A percentile compares a stretch with the other conserved stretches of the same genome.
phyloP scores from a whole-genome alignment of 129 eudicot genomes.

The Solidago caesia region DNA sequence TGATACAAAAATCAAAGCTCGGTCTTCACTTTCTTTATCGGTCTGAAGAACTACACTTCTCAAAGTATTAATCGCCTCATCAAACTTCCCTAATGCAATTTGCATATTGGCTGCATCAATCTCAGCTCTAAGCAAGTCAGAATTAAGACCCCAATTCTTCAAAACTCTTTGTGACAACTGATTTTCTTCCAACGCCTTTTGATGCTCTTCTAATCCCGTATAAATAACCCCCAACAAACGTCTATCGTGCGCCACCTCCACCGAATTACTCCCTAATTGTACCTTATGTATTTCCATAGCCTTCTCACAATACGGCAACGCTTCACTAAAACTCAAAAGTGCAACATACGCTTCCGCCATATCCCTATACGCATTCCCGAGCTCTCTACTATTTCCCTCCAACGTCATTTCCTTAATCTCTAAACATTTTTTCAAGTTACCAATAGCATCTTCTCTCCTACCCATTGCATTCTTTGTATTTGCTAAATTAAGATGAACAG shows the following conservation, averaged over 20 bases:
- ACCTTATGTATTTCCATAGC: conserved; percentile 67
- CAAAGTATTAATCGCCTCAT: conserved; percentile 65
- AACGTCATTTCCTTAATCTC: conserved; percentile 70
- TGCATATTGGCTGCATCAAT: conserved; percentile 93
- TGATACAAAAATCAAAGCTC: conserved; percentile 73
- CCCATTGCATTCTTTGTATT: conserved; percentile 81
- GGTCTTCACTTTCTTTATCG: conserved; percentile 72
- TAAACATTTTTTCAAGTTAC: conserved; percentile 58
- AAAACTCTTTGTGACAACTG: conserved; percentile 70
- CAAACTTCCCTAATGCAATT: conserved; percentile 78
- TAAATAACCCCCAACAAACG: conserved; percentile 82
- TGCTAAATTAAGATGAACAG: conserved; percentile 71
- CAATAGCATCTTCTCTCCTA: conserved; percentile 88
- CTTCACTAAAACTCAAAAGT: conserved; percentile 73
- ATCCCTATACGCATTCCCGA: conserved; percentile 77
- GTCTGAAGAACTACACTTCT: conserved; percentile 68
- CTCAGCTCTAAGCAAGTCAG: conserved; percentile 82
- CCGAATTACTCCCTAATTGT: conserved; percentile 68
- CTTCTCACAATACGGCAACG: conserved; percentile 68
- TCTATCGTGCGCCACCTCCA: conserved; percentile 86
- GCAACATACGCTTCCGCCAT: conserved; percentile 72
- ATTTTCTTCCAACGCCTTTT: conserved; percentile 84
- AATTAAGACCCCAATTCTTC: conserved; percentile 73
- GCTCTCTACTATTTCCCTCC: conserved; percentile 64
- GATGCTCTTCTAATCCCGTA: conserved; percentile 78